Base-by-base conservation (phyloP, 768 basidiomycete genomes). In the Cantharellus anzutake region DNA sequence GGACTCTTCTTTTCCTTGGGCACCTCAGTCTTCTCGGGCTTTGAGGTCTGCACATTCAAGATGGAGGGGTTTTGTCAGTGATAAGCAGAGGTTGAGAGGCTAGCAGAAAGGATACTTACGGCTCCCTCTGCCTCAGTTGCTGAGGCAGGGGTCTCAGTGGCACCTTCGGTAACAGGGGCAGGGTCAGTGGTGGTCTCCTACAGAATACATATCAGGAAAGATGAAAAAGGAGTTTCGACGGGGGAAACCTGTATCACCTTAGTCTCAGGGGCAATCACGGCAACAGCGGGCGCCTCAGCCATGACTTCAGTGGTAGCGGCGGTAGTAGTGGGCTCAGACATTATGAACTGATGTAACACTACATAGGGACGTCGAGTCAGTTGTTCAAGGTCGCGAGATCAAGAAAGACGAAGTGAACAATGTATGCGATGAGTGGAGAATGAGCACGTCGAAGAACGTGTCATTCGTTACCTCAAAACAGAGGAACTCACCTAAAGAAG, bases 311-410 rank as follows among this genome's bases (percentile, higher is more conserved):
- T 80, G 60, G 73, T 71, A 63, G 66, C 68, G 67, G 82, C 70
- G 72, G 83, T 40, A 51, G 62, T 48, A 41, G 62, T 60, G 58
- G 63, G 50, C 58, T 63, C 78, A 77, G 87, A 88, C 86, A 91
- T 89, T 86, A 87, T 80, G 73, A 73, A 72, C 11, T 11, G 44
- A 29, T 11, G 11, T 11, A 11, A 48, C 44, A 29, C 44, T 48
- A 29, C 11, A 48, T 11, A 48, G 11, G 44, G 44, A 48, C 44
- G 44, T 29, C 20, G 20, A 29, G 20, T 29, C 20, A 29, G 20
- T 29, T 29, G 20, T 29, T 29, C 20, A 29, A 29, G 20, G 20
- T 29, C 20, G 20, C 20, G 20, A 29, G 20, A 29, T 29, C 20
- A 29, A 29, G 20, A 29, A 29, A 29, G 20, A 29, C 20, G 20